Conservation (phyloP, 192 early-diverging fungal genomes). For the Entrophospora sp. region DNA sequence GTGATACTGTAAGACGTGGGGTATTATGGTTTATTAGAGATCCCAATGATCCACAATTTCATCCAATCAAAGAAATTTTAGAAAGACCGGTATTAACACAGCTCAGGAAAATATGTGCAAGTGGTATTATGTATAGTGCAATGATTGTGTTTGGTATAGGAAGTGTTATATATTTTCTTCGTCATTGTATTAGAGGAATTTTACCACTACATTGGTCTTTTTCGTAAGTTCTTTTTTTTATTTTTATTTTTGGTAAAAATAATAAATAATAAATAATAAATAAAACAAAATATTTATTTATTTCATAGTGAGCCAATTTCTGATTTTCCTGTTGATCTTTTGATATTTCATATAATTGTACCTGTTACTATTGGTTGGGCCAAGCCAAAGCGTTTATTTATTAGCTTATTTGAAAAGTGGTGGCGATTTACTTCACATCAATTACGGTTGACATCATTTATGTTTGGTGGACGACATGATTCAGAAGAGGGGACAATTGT, state of each 20-base stretch:
- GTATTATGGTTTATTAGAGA: slow-evolving; percentile 99
- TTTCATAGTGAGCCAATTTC: slow-evolving; percentile 53
- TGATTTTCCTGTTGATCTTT: slow-evolving; percentile 68
- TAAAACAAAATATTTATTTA: not conserved
- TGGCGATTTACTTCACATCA: slow-evolving; percentile 57
- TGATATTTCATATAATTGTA: slow-evolving; percentile 66
- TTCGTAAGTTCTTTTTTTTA: slow-evolving; percentile 39
- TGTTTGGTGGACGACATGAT: slow-evolving; percentile 60
- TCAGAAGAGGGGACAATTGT: slow-evolving; percentile 70
- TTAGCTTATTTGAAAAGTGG: slow-evolving; percentile 54
- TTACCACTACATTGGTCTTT: slow-evolving; percentile 61
- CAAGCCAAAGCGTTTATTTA: slow-evolving; percentile 50
- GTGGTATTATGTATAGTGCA: slow-evolving; percentile 75
- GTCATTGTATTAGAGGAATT: slow-evolving; percentile 23
- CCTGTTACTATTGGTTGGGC: slow-evolving; percentile 54
- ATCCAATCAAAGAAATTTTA: slow-evolving; percentile 88
- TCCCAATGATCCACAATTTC: slow-evolving; percentile 90
- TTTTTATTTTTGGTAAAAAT: slow-evolving; percentile 19
- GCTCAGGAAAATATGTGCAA: slow-evolving; percentile 73
- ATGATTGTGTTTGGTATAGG: slow-evolving; percentile 74
- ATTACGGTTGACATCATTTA: slow-evolving; percentile 72
- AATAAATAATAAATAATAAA: not conserved
- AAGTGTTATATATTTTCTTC: slow-evolving; percentile 32
- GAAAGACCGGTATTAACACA: slow-evolving; percentile 68
- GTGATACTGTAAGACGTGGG: slow-evolving; percentile 80